Base-by-base conservation (phyloP, 1,284 basidiomycete genomes). In the Pholiota adiposa region DNA sequence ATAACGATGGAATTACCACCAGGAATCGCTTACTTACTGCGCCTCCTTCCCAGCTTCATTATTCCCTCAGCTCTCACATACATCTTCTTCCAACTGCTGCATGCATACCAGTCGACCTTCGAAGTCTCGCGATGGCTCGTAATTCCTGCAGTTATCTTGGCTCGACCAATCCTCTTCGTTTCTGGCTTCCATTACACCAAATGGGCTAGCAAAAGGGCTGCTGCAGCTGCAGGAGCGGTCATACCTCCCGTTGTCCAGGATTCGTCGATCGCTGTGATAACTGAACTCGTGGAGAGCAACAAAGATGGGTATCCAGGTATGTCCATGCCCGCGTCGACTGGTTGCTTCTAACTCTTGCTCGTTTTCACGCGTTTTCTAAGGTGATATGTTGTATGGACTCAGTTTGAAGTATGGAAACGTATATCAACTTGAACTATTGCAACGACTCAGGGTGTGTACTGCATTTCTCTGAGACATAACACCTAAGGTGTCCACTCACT, bases 221-320 rank as follows among this genome's bases (percentile, higher is more conserved):
- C 67, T 23, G 61, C 61, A 33, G 60, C 61, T 18, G 46, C 56
- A 16, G 62, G 59, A 12, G 67, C 65, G 5, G 33, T 63, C 21
- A 12, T 67, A 8, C 51, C 63, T 4, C 64, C 64, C 5, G 14
- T 40, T 7, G 62, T 65, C 4, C 53, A 60, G 29, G 57, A 60
- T 29, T 44, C 36, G 12, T 43, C 63, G 1, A n/a, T 63, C 23
- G 23, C 29, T 18, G 12, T 57, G 27, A 54, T 63, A 6, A n/a
- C 40, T 25, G 25, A 33, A 41, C 43, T 62, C 21, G 36, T 50
- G 16, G 48, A 58, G 11, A 61, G 41, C 31, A 51, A 59, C n/a
- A 61, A 51, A 14, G 41, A 38, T 14, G 64, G 63, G 4, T 65
- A 64, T 58, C 65, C 65, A 29, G 61, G 67, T 65, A 55, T 14